Evolutionary conservation across 2,329 filamentous ascomycete species (phyloP), one percentile per base, ranked within the genome.

Genomic region (Colletotrichum lupini): DNA sequence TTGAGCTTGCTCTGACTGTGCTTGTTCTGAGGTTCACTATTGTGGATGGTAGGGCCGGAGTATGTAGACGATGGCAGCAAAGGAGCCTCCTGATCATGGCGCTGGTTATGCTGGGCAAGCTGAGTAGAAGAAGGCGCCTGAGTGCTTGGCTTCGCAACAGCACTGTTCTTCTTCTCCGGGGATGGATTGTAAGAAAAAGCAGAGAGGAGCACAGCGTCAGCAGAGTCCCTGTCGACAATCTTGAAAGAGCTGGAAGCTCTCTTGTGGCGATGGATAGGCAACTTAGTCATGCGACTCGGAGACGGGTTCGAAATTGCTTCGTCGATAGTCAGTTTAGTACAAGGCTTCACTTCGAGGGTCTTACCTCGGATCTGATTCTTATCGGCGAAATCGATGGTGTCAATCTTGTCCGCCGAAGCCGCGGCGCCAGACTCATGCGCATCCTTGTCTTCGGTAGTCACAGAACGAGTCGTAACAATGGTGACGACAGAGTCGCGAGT

Each of bases 191-290:
- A 71, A 37, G 56, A 19, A 8, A 46, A 37, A 37, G 67, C 53
- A 16, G 67, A 56, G 14, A 70, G 71, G 19, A 70, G 12, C 5
- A 65, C 32, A 7, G 52, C 53, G 26, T 46, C 61, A 14, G 61
- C 61, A 55, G 61, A 37, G 9, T 30, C 30, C n/a, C 30, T 56
- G 22, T 73, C 67, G 5, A 60, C 52, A 6, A 73, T 70, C 56
- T 73, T 66, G 67, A 57, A 30, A 5, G 60, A 62, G 55, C 42
- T 71, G 4, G 35, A 68, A 22, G 53, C 32, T 56, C 61, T 60
- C 49, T 71, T 73, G 49, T 73, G 71, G n/a, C 71, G 67, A 37
- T 61, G 61, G 24, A 71, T 53, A 7, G 67, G 30, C 12, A 52
- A 16, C 24, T 52, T 63, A 19, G 22, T 42, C 5, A 16, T 49